These are phyloP conservation scores for Backusella parvicylindrica DNA, from an alignment of 192 early-diverging fungal genomes.

Conservation along the genomic window DNA sequence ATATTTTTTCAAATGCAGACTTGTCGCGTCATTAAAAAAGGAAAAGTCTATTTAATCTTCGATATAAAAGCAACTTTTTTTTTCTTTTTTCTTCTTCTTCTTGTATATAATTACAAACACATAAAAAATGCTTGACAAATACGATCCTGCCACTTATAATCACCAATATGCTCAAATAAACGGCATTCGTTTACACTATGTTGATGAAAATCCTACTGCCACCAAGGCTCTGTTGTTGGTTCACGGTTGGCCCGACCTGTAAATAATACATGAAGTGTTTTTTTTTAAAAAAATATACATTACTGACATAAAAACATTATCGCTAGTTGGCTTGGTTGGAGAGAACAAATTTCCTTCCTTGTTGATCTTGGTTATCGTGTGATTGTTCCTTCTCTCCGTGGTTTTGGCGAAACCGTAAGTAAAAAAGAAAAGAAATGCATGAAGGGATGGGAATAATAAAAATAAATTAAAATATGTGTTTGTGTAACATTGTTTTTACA, in stretches of 20 bases:
- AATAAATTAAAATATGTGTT: not conserved
- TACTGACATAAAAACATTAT: not conserved
- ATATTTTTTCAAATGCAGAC: not conserved
- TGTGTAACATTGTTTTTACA: not conserved
- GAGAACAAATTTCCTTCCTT: slow-evolving; percentile 47
- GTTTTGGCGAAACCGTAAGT: slow-evolving; percentile 51
- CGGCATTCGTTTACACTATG: slow-evolving; percentile 34
- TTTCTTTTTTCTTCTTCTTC: not conserved
- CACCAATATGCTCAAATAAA: slow-evolving; percentile 25
- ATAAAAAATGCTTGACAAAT: slow-evolving; percentile 21
- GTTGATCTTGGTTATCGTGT: slow-evolving; percentile 56
- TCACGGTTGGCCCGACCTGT: slow-evolving; percentile 40
- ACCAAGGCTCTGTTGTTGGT: slow-evolving; percentile 20
- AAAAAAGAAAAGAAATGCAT: not conserved
- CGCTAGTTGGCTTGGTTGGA: slow-evolving; percentile 29
- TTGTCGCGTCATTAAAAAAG: not conserved
- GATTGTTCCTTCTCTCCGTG: slow-evolving; percentile 46
- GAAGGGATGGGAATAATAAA: not conserved
- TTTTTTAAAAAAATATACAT: not conserved
- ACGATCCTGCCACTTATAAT: slow-evolving; percentile 24
- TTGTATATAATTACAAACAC: not conserved
- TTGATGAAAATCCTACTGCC: slow-evolving; percentile 31
- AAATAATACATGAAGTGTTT: slow-evolving; percentile 1
- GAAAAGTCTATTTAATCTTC: not conserved
- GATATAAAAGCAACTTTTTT: not conserved